Evolutionary conservation across 805 yeast species (phyloP), one percentile per base, ranked within the genome.

Genomic region (Myxozyma lipomycoides): DNA sequence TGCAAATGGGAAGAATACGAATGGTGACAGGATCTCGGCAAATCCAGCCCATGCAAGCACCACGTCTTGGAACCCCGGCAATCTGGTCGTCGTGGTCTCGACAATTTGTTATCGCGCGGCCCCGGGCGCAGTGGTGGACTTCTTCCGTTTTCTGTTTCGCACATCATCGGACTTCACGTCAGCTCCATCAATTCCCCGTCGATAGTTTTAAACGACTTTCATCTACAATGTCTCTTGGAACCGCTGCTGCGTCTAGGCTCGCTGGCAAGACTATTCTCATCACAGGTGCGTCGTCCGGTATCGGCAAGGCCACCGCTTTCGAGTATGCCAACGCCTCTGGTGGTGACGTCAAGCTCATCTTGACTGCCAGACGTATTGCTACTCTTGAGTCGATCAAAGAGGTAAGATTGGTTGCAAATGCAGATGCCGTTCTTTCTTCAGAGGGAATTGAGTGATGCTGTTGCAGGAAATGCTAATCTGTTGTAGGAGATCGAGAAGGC

Each of bases 231-330:
- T 83, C 88, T 5, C 79, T 75, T 70, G 91, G 90, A 57, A 58
- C 75, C 45, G 78, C 74, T 64, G 93, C 95, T 46, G 86, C 90
- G 39, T 82, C 83, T 66, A 78, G 96, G 66, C 74, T 91, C 30
- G 81, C 84, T 21, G 84, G 84, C 43, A 90, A 91, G 66, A 80
- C 82, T 18, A 76, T 87, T 28, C 77, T 91, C 38, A 84, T 91
- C 62, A 87, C 98, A 25, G 98, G 98, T 56, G 98, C 98, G 5
- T 86, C 96, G 23, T 82, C 96, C 15, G 98, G 98, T 49, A 91
- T 91, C 62, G 98, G 98, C 10, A 81, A 80, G 59, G 93, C 95
- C 47, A 89, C 96, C 9, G 98, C 97, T 15, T 69, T 76, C 42
- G 95, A 90, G 66, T 81, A 87, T 59, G 93, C 96, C 39, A 81